Base-by-base conservation (phyloP, 768 basidiomycete genomes). In the Udeniomyces megalosporus region DNA sequence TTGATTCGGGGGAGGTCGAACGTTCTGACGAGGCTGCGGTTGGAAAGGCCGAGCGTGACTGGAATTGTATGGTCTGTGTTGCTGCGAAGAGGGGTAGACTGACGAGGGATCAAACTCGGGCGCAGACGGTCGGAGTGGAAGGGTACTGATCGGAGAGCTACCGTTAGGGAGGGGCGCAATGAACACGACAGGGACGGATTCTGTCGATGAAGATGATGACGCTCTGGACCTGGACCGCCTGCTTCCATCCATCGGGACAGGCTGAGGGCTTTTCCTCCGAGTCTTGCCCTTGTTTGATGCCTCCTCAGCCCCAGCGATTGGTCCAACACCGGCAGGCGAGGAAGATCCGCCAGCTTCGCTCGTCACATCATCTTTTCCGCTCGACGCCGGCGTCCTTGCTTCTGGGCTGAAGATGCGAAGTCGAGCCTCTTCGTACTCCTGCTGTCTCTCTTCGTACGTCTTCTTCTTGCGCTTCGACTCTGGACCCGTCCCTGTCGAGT, bases 361-460 rank as follows among this genome's bases (percentile, higher is more conserved):
- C n/a, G n/a, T n/a, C n/a, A n/a, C n/a, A n/a, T n/a, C n/a, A n/a
- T n/a, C n/a, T n/a, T n/a, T n/a, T n/a, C n/a, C n/a, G n/a, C n/a
- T n/a, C n/a, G 47, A 22, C 7, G 32, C 26, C 32, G 12, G 11
- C 10, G 7, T 29, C 26, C 29, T 20, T 17, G 48, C 35, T 26
- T n/a, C 29, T 17, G 50, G 52, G 14, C 50, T 65, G 31, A 65
- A 65, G 32, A 65, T 65, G 31, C 58, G 42, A 32, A 35, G 31
- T 31, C 63, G 47, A 17, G 63, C 63, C 12, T 58, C 58, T 29
- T 65, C 63, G 42, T 65, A 65, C 14, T 65, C 63, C 10, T 56
- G 56, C 47, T 65, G 63, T 3, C 63, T 22, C 38, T 65, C 57
- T 47, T 65, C 63, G 35, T 54, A 65, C 24, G 58, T 55, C 57